Evolutionary conservation across 306 rosid genomes (phyloP).

Genomic region (Prunus persica): DNA sequence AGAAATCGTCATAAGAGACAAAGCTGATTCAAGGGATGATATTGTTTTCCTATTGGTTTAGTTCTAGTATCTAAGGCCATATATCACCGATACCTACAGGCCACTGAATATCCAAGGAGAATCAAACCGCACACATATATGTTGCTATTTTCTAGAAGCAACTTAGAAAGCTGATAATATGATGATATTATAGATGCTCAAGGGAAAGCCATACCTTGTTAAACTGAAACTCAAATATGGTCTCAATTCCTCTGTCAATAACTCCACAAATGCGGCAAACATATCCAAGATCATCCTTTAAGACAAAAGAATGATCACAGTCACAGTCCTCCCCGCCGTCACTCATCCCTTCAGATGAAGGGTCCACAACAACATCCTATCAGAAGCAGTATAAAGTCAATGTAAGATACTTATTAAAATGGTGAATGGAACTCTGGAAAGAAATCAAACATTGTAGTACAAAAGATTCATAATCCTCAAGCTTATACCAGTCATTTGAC

Average conservation of each 20-base stretch:
- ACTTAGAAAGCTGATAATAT: constrained; percentile 1
- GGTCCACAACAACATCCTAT: constrained; percentile 55
- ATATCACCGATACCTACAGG: neutral
- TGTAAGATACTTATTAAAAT: neutral
- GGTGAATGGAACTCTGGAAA: neutral
- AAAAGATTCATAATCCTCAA: neutral
- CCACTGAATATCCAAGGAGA: neutral
- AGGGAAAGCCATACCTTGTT: constrained; percentile 37
- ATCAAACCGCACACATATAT: neutral
- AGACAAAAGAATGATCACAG: constrained; percentile 86
- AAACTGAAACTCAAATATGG: constrained; percentile 85
- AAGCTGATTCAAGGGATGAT: neutral
- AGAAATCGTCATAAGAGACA: neutral
- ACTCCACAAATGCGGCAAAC: constrained; percentile 93
- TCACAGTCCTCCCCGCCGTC: constrained; percentile 52
- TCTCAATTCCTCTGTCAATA: constrained; percentile 68
- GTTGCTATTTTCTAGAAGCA: neutral
- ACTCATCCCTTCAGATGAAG: constrained; percentile 33
- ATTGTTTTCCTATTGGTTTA: neutral
- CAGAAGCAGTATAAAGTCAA: constrained; percentile 1
- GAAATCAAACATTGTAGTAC: neutral
- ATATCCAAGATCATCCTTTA: constrained; percentile 88
- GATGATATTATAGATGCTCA: neutral
- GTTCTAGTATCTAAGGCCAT: neutral
- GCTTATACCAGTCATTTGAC: neutral